Conservation (phyloP, 139 green algal genomes). For the Picochlorum sp. region DNA sequence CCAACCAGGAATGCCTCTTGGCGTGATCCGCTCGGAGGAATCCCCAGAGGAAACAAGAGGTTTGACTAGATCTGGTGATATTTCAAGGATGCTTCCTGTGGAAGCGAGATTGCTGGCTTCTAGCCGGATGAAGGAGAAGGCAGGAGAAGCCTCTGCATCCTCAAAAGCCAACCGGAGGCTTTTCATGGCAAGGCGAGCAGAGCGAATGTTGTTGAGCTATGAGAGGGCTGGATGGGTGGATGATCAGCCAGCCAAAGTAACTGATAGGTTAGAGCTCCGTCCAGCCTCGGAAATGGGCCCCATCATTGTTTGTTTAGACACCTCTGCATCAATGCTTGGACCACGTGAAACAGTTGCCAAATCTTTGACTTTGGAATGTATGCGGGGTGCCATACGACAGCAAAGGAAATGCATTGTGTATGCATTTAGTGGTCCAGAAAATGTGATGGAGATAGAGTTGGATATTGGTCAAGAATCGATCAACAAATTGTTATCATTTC, state of each 20-base stretch:
- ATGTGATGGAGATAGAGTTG: slow-evolving; percentile 85
- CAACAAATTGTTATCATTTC: slow-evolving; percentile 70
- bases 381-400: slow-evolving; percentile 74
- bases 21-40: slow-evolving; percentile 68
- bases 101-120: slow-evolving; percentile 77
- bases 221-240: slow-evolving; percentile 81
- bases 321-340: slow-evolving; percentile 47
- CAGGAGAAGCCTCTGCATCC: slow-evolving; percentile 1
- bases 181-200: slow-evolving; percentile 68
- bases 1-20: slow-evolving; percentile 39
- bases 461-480: slow-evolving; percentile 39
- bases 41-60: slow-evolving; percentile 74
- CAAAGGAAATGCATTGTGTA: slow-evolving; percentile 75
- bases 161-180: slow-evolving; percentile 52
- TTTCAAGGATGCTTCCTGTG: slow-evolving; percentile 78
- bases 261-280: slow-evolving; percentile 65
- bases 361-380: slow-evolving; percentile 81
- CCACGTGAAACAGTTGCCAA: slow-evolving; percentile 78
- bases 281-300: slow-evolving; percentile 80
- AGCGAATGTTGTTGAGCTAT: slow-evolving; percentile 81
- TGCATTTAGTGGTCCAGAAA: slow-evolving; percentile 64
- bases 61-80: slow-evolving; percentile 56
- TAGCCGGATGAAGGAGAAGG: slow-evolving; percentile 46
- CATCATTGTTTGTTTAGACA: slow-evolving; percentile 92
- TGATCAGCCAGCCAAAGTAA: slow-evolving; percentile 57